Evolutionary conservation across 2,329 filamentous ascomycete genomes (phyloP).

Genomic region (Ophiocordyceps camponoti-leonardi): DNA sequence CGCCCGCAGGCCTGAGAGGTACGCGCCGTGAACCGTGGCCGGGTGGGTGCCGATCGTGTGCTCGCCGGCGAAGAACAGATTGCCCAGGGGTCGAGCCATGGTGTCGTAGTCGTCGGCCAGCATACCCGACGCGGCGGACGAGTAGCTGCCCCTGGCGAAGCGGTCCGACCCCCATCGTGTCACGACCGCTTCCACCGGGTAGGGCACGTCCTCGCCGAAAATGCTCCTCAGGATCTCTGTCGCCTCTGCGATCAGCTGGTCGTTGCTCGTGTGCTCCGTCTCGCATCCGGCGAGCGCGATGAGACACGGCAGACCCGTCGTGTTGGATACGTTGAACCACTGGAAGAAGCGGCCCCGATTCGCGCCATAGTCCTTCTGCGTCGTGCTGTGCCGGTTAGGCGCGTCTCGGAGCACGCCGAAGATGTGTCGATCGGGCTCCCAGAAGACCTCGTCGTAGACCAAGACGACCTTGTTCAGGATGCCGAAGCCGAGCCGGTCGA

Average conservation of each 20-base stretch:
- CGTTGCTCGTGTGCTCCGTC: constrained; percentile 61
- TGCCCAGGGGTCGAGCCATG: constrained; percentile 73
- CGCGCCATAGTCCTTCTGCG: constrained; percentile 61
- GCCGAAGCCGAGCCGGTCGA: constrained; percentile 77
- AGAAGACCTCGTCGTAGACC: constrained; percentile 78
- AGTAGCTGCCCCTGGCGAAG: constrained; percentile 91
- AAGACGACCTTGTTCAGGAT: constrained; percentile 90
- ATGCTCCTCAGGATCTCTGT: constrained; percentile 61
- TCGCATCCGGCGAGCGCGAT: constrained; percentile 84
- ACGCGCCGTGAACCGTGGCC: constrained; percentile 92
- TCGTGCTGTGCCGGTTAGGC: constrained; percentile 48
- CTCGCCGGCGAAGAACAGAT: constrained; percentile 88
- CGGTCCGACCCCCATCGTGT: constrained; percentile 85
- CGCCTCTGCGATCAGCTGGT: constrained; percentile 63
- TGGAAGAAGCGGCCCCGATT: constrained; percentile 88
- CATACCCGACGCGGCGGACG: constrained; percentile 74
- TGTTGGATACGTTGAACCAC: constrained; percentile 92
- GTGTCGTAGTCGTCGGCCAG: constrained; percentile 76
- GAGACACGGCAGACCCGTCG: constrained; percentile 71
- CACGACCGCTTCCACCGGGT: constrained; percentile 70
- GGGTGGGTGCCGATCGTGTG: constrained; percentile 93
- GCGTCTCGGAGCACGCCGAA: constrained; percentile 80
- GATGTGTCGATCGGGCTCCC: constrained; percentile 80
- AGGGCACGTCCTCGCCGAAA: constrained; percentile 54
- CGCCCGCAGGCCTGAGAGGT: constrained; percentile 78